Conservation (phyloP, 805 yeast genomes). For the Lipomyces mesembrius region DNA sequence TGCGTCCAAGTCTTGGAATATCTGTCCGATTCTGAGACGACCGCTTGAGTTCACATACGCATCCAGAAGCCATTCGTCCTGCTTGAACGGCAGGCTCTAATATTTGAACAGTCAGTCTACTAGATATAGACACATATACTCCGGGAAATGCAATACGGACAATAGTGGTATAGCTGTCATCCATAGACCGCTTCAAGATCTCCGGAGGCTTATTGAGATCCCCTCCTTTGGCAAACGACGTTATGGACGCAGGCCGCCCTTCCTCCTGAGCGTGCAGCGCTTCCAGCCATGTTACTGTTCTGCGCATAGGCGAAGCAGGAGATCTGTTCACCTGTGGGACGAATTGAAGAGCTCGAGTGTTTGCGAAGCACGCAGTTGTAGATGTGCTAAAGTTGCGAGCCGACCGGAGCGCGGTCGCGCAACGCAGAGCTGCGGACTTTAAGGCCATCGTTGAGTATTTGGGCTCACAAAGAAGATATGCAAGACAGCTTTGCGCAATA, state of each 20-base stretch:
- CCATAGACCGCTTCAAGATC: slow-evolving; percentile 73
- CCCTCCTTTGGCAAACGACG: slow-evolving; percentile 44
- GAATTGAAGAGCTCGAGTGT: slow-evolving; percentile 32
- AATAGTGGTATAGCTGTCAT: slow-evolving; percentile 61
- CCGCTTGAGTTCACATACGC: slow-evolving; percentile 89
- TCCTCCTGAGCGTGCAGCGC: slow-evolving; percentile 77
- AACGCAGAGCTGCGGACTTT: background rate
- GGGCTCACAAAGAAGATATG: background rate
- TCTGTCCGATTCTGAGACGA: slow-evolving; percentile 84
- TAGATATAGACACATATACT: background rate
- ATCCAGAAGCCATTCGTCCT: slow-evolving; percentile 81
- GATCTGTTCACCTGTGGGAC: slow-evolving; percentile 45
- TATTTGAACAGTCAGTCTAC: background rate
- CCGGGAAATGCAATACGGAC: slow-evolving; percentile 3
- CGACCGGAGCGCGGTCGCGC: background rate
- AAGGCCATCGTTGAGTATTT: background rate
- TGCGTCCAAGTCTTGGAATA: slow-evolving; percentile 92
- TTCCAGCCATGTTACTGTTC: slow-evolving; percentile 79
- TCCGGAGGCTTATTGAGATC: slow-evolving; percentile 54
- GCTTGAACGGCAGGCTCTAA: slow-evolving; percentile 76
- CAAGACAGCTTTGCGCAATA: background rate
- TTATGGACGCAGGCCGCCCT: slow-evolving; percentile 61
- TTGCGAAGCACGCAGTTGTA: background rate
- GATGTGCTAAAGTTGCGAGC: background rate
- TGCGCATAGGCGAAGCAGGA: slow-evolving; percentile 48